These are phyloP conservation scores for Exserohilum turcica DNA, from an alignment of 2,329 filamentous ascomycete species.

Conservation along the genomic window DNA sequence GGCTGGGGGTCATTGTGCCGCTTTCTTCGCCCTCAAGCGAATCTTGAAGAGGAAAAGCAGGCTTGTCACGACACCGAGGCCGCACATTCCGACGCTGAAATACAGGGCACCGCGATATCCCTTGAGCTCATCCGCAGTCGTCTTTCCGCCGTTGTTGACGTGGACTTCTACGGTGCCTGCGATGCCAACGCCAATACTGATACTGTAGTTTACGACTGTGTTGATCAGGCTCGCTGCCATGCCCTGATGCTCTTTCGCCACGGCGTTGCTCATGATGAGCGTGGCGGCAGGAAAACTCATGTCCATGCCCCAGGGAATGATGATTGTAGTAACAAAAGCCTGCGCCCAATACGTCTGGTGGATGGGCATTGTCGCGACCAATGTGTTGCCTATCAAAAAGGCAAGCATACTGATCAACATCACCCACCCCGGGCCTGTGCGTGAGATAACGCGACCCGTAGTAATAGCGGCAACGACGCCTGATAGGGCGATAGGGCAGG, in stretches of 20 bases:
- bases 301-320: slow-evolving; percentile 50
- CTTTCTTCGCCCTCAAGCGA: slow-evolving; percentile 2
- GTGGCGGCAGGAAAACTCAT: slow-evolving; percentile 51
- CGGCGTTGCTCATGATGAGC: slow-evolving; percentile 47
- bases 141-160: slow-evolving; percentile 41
- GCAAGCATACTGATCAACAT: slow-evolving; percentile 41
- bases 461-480: slow-evolving; percentile 41
- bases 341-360: slow-evolving; percentile 53
- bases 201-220: slow-evolving; percentile 52
- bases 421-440: slow-evolving; percentile 34
- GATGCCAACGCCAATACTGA: slow-evolving; percentile 51
- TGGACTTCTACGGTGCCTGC: slow-evolving; percentile 51
- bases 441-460: slow-evolving; percentile 39
- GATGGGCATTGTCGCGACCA: slow-evolving; percentile 50
- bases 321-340: slow-evolving; percentile 38
- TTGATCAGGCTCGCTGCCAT: slow-evolving; percentile 49
- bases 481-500: slow-evolving; percentile 33
- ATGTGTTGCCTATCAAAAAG: slow-evolving; percentile 44
- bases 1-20: too few relatives aligned
- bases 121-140: slow-evolving; percentile 33
- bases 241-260: slow-evolving; percentile 49
- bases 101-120: slow-evolving; percentile 51
- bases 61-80: slow-evolving; percentile 32
- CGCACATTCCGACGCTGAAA: slow-evolving; percentile 46
- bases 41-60: slow-evolving; percentile 33